Evolutionary conservation across 805 yeast genomes (phyloP).

Genomic region (Nakazawaea sp.): DNA sequence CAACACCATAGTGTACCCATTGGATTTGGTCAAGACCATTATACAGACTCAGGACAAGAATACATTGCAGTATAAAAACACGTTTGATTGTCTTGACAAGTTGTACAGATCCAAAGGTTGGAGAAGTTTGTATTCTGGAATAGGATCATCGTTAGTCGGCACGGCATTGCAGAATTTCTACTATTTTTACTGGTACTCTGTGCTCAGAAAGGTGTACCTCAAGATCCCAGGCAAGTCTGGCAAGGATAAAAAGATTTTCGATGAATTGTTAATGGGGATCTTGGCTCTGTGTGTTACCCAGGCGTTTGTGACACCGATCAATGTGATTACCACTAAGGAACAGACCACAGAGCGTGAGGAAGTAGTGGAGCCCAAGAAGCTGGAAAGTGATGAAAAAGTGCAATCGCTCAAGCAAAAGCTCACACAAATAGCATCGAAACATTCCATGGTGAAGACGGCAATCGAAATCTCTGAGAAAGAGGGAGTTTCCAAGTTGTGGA

Average conservation of each 20-base stretch:
- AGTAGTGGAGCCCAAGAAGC: slow-evolving; percentile 1
- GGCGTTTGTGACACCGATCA: slow-evolving; percentile 73
- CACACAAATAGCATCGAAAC: background rate
- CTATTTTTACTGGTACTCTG: slow-evolving; percentile 83
- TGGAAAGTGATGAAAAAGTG: background rate
- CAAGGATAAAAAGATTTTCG: slow-evolving; percentile 15
- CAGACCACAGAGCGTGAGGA: slow-evolving; percentile 31
- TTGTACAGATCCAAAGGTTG: slow-evolving; percentile 57
- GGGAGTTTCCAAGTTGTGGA: slow-evolving; percentile 72
- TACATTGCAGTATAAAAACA: slow-evolving; percentile 48
- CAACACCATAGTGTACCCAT: slow-evolving; percentile 71
- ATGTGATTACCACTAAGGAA: slow-evolving; percentile 58
- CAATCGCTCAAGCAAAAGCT: background rate
- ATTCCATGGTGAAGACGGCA: slow-evolving; percentile 32
- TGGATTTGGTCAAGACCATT: slow-evolving; percentile 71
- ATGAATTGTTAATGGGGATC: slow-evolving; percentile 70
- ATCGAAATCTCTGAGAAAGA: slow-evolving; percentile 51
- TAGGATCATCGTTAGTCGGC: slow-evolving; percentile 59
- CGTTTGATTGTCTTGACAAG: slow-evolving; percentile 55
- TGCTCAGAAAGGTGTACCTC: slow-evolving; percentile 53
- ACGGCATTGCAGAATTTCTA: slow-evolving; percentile 75
- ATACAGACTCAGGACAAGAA: slow-evolving; percentile 61
- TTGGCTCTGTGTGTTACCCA: slow-evolving; percentile 80
- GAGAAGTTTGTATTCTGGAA: slow-evolving; percentile 66
- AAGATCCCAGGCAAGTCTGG: slow-evolving; percentile 13